These are phyloP conservation scores for Chlamydomonas sphaeroides DNA, from an alignment of 139 green algal species.

Conservation along the genomic window DNA sequence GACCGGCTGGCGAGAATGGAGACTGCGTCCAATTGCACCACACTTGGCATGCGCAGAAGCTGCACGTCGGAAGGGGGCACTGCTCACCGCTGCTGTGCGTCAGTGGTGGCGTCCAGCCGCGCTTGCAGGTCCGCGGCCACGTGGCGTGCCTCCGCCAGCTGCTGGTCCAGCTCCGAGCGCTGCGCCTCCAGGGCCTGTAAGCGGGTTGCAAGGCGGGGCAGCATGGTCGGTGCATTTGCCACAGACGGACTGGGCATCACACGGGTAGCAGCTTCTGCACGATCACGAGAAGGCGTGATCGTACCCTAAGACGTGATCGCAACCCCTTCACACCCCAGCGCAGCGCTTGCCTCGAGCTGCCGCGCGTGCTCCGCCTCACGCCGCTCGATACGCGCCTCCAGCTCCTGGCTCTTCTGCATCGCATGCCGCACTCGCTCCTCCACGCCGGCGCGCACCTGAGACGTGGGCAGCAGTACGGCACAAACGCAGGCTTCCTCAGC, in stretches of 20 bases:
- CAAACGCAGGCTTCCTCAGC: background rate
- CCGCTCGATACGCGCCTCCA: slow-evolving; percentile 55
- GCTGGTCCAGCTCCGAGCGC: slow-evolving; percentile 41
- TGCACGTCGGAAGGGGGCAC: no score
- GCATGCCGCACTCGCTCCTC: slow-evolving; percentile 62
- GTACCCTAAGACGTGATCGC: no score
- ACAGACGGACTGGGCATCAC: no score
- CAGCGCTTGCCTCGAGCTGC: slow-evolving; percentile 50
- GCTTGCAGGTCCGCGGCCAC: slow-evolving; percentile 25
- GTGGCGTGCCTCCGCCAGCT: slow-evolving; percentile 4
- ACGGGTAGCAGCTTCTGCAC: no score
- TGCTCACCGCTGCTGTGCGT: background rate
- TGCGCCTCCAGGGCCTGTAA: slow-evolving; percentile 31
- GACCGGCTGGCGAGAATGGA: no score
- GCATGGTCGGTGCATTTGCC: background rate
- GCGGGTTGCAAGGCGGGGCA: background rate
- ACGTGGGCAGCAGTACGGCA: no score
- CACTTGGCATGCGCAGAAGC: no score
- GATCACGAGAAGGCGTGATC: no score
- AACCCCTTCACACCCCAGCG: no score
- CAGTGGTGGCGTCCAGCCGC: background rate
- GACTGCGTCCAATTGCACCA: no score
- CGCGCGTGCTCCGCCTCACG: slow-evolving; percentile 15
- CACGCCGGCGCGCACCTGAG: slow-evolving; percentile 61
- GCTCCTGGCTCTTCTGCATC: slow-evolving; percentile 44